Evolutionary conservation across 2,329 filamentous ascomycete genomes (phyloP), one percentile per base, ranked within the genome.

Genomic region (Magnaporthales sp.): DNA sequence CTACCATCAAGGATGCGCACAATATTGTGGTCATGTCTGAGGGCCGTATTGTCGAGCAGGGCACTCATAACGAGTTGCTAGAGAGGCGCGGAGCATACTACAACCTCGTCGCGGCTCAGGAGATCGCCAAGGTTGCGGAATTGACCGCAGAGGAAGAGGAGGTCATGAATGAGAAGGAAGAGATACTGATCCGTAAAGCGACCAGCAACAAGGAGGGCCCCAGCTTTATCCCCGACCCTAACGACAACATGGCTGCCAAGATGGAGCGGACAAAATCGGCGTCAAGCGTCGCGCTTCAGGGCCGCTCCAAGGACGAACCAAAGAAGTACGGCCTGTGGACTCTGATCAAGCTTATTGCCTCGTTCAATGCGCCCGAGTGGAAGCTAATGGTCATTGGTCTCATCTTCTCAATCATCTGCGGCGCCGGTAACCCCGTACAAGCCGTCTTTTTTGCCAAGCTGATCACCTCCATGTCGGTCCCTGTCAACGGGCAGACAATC

Each of bases 21-120:
- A 97, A 97, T 73, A 99, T 99, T 71, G 91, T 98, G 13, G 94
- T 97, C 69, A 94, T 99, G 89, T 85, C 88, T 4, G 79, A 88
- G 68, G 95, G 95, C 13, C 80, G 83, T n/a, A 96, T 99, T 68
- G 84, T 96, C 13, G 95, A 99, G 77, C 93, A 97, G 77, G 95
- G 95, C 65, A 93, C 87, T 0, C 95, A 98, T 75, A 86, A 94
- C 67, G 84, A 90, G 15, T 83, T 99, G 11, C 80, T 98, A 2
- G 86, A 88, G 70, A 82, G 78, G 68, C 80, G 86, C 69, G 88
- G 86, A 24, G 89, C 93, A 9, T 99, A 98, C 77, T 90, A 85
- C 76, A 91, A 89, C 67, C 86, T 98, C 11, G 93, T 98, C 8
- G 89, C 92, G 66, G 93, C 94, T 2, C 95, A 99, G 76, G 24